Conservation (phyloP, 441 rosid species). For the Flueggea neowawraea region DNA sequence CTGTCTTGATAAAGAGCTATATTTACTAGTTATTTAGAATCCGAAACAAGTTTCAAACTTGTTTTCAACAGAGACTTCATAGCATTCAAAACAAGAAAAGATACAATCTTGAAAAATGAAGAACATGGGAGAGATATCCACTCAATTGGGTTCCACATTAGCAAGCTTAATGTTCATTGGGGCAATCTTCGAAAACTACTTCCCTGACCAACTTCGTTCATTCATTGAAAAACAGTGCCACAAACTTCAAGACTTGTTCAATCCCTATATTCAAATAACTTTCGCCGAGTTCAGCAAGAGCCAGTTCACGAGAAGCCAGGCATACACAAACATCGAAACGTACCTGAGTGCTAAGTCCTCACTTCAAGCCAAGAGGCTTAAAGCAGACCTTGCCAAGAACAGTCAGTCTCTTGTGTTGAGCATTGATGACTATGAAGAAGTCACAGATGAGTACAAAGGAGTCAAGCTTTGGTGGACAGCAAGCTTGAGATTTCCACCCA, state of each 20-base stretch:
- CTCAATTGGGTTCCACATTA: not conserved
- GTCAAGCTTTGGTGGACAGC: conserved; percentile 19
- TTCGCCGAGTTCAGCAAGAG: not conserved
- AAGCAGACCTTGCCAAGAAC: conserved; percentile 10
- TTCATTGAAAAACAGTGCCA: not conserved
- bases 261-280: not conserved
- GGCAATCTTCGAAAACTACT: not conserved
- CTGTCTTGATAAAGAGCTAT: too few species aligned
- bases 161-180: not conserved
- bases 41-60: too few species aligned
- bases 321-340: conserved; percentile 4
- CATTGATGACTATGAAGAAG: conserved; percentile 21
- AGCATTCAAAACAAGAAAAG: conserved; percentile 1
- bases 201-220: not conserved
- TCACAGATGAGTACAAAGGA: conserved; percentile 11
- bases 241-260: not conserved
- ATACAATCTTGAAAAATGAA: too few species aligned
- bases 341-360: conserved; percentile 14
- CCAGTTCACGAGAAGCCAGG: conserved; percentile 1
- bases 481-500: not conserved
- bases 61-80: too few species aligned
- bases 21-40: too few species aligned
- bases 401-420: conserved; percentile 8
- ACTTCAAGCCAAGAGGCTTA: conserved; percentile 13
- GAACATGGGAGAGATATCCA: not conserved